These are phyloP conservation scores for Coleophoma crateriformis DNA, from an alignment of 2,329 filamentous ascomycete species.

Conservation along the genomic window DNA sequence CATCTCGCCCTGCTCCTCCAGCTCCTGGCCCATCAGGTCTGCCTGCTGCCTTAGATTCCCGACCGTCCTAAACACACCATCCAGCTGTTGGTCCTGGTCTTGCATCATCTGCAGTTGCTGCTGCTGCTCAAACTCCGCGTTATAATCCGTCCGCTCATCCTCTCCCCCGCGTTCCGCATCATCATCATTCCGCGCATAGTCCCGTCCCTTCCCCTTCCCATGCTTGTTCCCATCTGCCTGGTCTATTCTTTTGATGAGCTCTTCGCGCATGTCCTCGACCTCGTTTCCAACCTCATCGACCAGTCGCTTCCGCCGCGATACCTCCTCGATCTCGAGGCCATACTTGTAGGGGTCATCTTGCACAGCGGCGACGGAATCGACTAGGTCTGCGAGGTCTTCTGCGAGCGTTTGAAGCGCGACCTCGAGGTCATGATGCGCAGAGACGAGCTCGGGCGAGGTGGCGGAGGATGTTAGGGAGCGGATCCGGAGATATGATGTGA, in stretches of 20 bases:
- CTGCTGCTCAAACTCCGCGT: slow-evolving; percentile 82
- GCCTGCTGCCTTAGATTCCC: slow-evolving; percentile 87
- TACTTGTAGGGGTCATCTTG: slow-evolving; percentile 84
- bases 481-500: slow-evolving; percentile 93
- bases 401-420: slow-evolving; percentile 60
- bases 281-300: slow-evolving; percentile 88
- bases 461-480: slow-evolving; percentile 72
- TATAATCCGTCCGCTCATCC: slow-evolving; percentile 38
- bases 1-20: slow-evolving; percentile 91
- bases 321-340: slow-evolving; percentile 78
- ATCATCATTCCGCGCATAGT: slow-evolving; percentile 24
- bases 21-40: slow-evolving; percentile 89
- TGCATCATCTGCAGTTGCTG: slow-evolving; percentile 88
- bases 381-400: slow-evolving; percentile 83
- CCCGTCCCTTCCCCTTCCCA: slow-evolving; percentile 14
- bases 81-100: slow-evolving; percentile 89
- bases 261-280: slow-evolving; percentile 81
- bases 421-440: slow-evolving; percentile 66
- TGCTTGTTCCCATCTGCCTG: slow-evolving; percentile 19
- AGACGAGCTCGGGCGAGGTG: slow-evolving; percentile 77
- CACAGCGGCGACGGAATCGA: slow-evolving; percentile 79
- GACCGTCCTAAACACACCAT: slow-evolving; percentile 89
- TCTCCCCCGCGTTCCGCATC: slow-evolving; percentile 32
- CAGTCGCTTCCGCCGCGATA: slow-evolving; percentile 71
- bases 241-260: slow-evolving; percentile 59